Base-by-base conservation (phyloP, 805 yeast species). In the Yamadazyma olivae region DNA sequence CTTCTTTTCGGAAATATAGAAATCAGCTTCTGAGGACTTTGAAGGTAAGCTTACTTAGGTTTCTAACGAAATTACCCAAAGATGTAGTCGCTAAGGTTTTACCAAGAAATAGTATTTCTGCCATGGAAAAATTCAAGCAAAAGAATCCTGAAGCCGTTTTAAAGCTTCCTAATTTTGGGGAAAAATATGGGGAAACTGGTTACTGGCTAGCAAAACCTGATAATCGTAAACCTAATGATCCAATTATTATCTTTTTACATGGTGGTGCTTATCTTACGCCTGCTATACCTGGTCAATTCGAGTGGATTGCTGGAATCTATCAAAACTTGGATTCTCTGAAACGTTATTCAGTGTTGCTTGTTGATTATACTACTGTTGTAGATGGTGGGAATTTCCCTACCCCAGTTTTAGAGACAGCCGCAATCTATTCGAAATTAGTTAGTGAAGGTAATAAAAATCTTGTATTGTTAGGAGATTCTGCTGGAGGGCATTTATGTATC, bases 201-300 rank as follows among this genome's bases (percentile, higher is more conserved):
- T 41, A 53, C 26, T 65, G 71, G 71, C 38, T 65, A 10, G 59
- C 50, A 1, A 60, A 53, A 38, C 52, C 49, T 31, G 51, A 51
- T 7, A 44, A 48, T 20, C 41, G 57, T 15, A 43, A 41, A 8
- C 38, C 50, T 1, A 31, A 44, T 1, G 67, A 63, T 31, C 68
- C 68, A 2, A 45, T 65, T 4, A 44, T 65, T 9, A 45, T 65
- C 20, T 65, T 50, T 32, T 30, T 47, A 5, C 70, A 65, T 37
- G 70, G 71, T n/a, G 71, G 71, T 4, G 67, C 67, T 7, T 64
- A 52, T 44, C 56, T 48, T 27, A 32, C 58, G 17, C 56, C 60
- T 27, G 50, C 62, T 8, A 48, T 44, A 33, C 53, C 54, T 0
- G 44, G 43, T 28, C 71, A 64, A 35, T 23, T 61, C 27, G 50